Base-by-base conservation (phyloP, 2,329 filamentous ascomycete genomes). In the Dactylonectria estremocensis region DNA sequence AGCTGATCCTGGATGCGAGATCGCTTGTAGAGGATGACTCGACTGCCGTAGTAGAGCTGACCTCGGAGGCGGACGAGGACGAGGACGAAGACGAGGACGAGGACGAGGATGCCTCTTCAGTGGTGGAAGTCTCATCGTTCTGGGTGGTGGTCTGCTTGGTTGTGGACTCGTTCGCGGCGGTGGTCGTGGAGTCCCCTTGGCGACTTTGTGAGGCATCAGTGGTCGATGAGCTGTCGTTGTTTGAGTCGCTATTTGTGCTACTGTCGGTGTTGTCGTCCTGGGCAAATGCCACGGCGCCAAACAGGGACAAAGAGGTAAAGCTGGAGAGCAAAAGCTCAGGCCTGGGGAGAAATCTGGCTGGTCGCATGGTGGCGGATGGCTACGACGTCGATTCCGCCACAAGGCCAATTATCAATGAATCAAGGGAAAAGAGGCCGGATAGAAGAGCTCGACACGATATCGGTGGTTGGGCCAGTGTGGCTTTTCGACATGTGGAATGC, bases 271-370 rank as follows among this genome's bases (percentile, higher is more conserved):
- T 69, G 59, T 68, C 66, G 18, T 71, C 69, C 67, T 81, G 80
- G n/a, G 81, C 82, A 61, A 77, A 69, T n/a, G 64, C 77, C 13
- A 80, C 69, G 18, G 73, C 66, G 52, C 78, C 73, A 43, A 80
- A 75, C 10, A 82, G 56, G 16, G 77, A 72, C 43, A 77, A 46
- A 7, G 77, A 72, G 20, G 70, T 67, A 18, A 80, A 49, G 20
- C 73, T 70, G 31, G 77, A 72, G 60, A 81, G 64, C 66, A 79
- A 60, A 52, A 77, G 67, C 66, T 72, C 71, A 16, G 74, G 69
- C 64, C 63, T 66, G 35, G 77, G 72, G 11, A 79, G 56, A 49
- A 72, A 76, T 55, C 72, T 76, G 66, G 69, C 58, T 10, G 76
- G 77, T 61, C 75, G 69, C 78, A 80, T 79, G 18, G 13, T 75